phyloP scores from a whole-genome alignment of 2,329 filamentous ascomycete species.

The Chalara sp. region DNA sequence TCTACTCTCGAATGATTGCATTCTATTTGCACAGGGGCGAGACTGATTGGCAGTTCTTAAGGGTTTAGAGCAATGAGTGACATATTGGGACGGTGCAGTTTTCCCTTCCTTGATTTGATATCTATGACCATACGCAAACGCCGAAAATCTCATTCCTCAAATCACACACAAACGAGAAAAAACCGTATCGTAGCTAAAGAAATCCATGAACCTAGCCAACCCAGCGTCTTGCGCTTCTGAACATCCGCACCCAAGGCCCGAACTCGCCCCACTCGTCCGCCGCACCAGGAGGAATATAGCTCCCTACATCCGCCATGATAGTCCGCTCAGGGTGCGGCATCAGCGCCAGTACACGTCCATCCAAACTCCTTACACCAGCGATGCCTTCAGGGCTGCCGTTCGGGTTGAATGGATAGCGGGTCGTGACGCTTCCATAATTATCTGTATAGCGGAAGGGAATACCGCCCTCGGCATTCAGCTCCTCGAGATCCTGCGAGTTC shows the following conservation, averaged over 20 bases:
- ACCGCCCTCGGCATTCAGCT: constrained; percentile 58
- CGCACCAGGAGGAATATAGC: constrained; percentile 51
- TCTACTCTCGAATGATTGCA: too few species aligned
- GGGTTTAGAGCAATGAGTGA: too few species aligned
- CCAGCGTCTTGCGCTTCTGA: constrained; percentile 68
- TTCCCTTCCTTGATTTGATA: too few species aligned
- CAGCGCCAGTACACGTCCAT: constrained; percentile 63
- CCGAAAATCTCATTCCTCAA: too few species aligned
- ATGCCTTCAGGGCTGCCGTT: constrained; percentile 66
- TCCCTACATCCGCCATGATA: constrained; percentile 59
- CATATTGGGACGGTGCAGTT: too few species aligned
- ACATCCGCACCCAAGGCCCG: constrained; percentile 64
- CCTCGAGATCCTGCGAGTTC: constrained; percentile 42
- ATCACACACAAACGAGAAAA: too few species aligned
- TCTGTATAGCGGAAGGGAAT: constrained; percentile 80
- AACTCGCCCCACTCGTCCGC: constrained; percentile 60
- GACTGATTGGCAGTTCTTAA: too few species aligned
- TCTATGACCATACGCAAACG: too few species aligned
- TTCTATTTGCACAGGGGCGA: too few species aligned
- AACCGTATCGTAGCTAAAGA: too few species aligned
- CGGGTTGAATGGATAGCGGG: constrained; percentile 81
- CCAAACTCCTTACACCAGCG: constrained; percentile 56
- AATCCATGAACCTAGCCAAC: constrained; percentile 35
- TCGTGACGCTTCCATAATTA: constrained; percentile 69
- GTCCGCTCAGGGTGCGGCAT: constrained; percentile 74